Evolutionary conservation across 2,329 filamentous ascomycete species (phyloP), one percentile per base, ranked within the genome.

Genomic region (Monosporascus ibericus): DNA sequence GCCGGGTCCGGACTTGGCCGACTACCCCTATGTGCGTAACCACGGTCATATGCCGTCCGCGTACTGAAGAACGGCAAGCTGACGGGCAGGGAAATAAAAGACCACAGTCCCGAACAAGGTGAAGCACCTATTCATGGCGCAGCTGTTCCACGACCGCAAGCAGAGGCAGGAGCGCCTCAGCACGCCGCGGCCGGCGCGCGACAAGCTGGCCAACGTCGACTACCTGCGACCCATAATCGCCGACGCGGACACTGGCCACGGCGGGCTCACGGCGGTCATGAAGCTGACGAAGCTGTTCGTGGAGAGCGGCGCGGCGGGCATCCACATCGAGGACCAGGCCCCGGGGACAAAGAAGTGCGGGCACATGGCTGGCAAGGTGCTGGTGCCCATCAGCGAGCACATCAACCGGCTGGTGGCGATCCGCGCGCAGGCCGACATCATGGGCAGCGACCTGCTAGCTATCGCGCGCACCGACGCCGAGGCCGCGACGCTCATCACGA

Each of bases 311-410:
- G 94, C 94, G 46, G 94, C 94, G 42, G 94, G 94, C 60, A 96
- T 99, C 66, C 94, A 99, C 75, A 96, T 99, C 63, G 94, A 99
- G 75, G 94, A 99, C 70, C 94, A 97, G 74, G 92, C 94, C 4
- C 92, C 94, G 3, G 94, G 94, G 51, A 97, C 94, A 48, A 99
- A 99, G 84, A 99, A 99, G 82, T 99, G 94, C 71, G 94, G 94
- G 58, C 94, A 97, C 76, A 97, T 97, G 94, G 94, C 94, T 60
- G 94, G 94, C 67, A 97, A 97, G 77, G 94, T 97, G 44, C 79
- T 99, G 55, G 94, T 99, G 49, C 94, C 94, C 48, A 95, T 96
- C 68, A 89, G 85, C 73, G 94, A 99, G 77, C 94, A 99, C 77
- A 96, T 97, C 76, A 97, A 96, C 78, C 87, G 94, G 51, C 80